A percentile compares a stretch with the other conserved stretches of the same genome.
These are phyloP conservation scores for Entelexis sorbosivorans DNA, from an alignment of 1,139 yeast species.

Conservation along the genomic window DNA sequence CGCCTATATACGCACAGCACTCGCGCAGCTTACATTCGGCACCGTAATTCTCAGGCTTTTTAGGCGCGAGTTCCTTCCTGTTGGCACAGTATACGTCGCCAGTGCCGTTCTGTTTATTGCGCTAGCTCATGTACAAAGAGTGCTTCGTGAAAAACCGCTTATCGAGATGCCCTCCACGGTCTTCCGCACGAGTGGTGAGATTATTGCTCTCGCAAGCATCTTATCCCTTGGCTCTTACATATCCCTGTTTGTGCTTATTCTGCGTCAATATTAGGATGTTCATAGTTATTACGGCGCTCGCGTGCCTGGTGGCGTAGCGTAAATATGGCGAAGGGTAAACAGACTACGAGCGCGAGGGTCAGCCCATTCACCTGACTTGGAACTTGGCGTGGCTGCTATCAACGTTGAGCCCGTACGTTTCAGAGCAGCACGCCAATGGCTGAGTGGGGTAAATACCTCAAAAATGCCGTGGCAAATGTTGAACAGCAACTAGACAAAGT, in stretches of 20 bases:
- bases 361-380: background rate
- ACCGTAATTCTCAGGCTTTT: conserved; percentile 33
- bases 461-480: conserved; percentile 34
- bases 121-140: conserved; percentile 29
- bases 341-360: no score
- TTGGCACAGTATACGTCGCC: conserved; percentile 33
- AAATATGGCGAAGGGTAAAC: no score
- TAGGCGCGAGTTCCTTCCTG: conserved; percentile 32
- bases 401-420: background rate
- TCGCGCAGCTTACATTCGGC: conserved; percentile 33
- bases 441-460: conserved; percentile 30
- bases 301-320: background rate
- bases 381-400: no score
- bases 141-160: conserved; percentile 22
- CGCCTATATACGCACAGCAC: conserved; percentile 35
- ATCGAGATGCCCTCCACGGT: conserved; percentile 20
- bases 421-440: conserved; percentile 40
- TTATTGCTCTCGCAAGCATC: conserved; percentile 27
- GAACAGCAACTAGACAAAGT: conserved; percentile 33
- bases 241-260: conserved; percentile 25
- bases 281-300: background rate
- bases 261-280: background rate
- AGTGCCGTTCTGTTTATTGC: conserved; percentile 31
- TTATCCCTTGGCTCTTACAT: conserved; percentile 26
- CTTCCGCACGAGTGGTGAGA: conserved; percentile 25